Base-by-base conservation (phyloP, 805 yeast species). In the Nakazawaea wickerhamii region DNA sequence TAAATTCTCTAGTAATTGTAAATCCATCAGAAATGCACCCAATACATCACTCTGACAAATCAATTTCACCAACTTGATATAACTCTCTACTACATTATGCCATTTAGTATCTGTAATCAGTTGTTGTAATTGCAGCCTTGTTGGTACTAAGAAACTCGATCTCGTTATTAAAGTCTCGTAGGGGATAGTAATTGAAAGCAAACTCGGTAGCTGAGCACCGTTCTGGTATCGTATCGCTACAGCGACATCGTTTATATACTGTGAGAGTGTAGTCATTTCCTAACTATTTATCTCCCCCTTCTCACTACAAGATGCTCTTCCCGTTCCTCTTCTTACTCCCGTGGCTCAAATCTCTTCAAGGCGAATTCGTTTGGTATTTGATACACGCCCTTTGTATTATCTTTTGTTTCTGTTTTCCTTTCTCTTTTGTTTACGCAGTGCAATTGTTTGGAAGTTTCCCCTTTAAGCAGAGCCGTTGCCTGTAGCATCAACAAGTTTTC, bases 1-100 rank as follows among this genome's bases (percentile, higher is more conserved):
- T 47, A 79, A 52, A 11, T 65, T 53, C 43, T 63, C 63, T 44
- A 76, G 61, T 55, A 78, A 57, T 13, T 65, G 69, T 43, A 39
- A 4, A 50, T 48, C 41, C 63, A 57, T 58, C 33, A 22, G 47
- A 50, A 60, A 68, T 32, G 70, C 52, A 45, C 47, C 40, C 22
- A 58, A 60, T 19, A 70, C 58, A 40, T 65, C 61, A 41, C 46
- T 48, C 38, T 54, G 47, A 42, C 61, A 61, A 30, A 59, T 58
- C n/a, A 65, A 53, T 23, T 62, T 58, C 60, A 67, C 60, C 32
- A 67, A 49, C 43, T 57, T 52, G 17, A 70, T 47, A 44, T 70
- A 68, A 11, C 55, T 25, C n/a, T 45, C 44, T 5, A 66, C 43
- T 30, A 35, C 22, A 15, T 35, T n/a, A 7, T 35, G 38, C 46